A percentile compares a stretch with the other conserved stretches of the same genome.
These are phyloP conservation scores for Nematodospora anomalae DNA, from an alignment of 1,139 yeast genomes.

Conservation along the genomic window DNA sequence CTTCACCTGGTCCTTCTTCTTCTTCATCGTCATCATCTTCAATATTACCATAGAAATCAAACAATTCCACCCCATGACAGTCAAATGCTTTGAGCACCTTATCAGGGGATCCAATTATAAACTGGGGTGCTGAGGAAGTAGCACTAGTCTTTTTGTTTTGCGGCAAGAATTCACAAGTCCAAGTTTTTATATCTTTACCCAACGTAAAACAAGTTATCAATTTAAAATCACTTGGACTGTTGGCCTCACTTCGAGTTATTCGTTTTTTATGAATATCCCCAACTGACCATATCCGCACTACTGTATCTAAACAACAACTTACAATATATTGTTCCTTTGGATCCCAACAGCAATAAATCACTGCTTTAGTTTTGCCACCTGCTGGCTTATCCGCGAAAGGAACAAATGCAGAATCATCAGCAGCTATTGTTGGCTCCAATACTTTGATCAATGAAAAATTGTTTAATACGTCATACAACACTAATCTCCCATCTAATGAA, in stretches of 20 bases:
- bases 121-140: conserved; percentile 41
- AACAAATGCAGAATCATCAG: conserved; percentile 31
- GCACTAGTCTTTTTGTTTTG: conserved; percentile 18
- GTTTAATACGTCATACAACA: conserved; percentile 64
- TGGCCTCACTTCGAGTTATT: conserved; percentile 12
- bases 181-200: conserved; percentile 44
- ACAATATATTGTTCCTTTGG: conserved; percentile 66
- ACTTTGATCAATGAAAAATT: conserved; percentile 47
- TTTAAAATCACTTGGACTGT: conserved; percentile 16
- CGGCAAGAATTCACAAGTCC: conserved; percentile 79
- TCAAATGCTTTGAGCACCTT: conserved; percentile 66
- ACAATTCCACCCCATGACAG: conserved; percentile 41
- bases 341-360: conserved; percentile 73
- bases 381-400: conserved; percentile 26
- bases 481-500: conserved; percentile 64
- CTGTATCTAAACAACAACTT: conserved; percentile 67
- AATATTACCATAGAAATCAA: conserved; percentile 45
- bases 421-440: conserved; percentile 32
- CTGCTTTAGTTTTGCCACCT: conserved; percentile 44
- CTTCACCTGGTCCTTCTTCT: conserved; percentile 1
- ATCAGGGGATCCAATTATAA: conserved; percentile 79
- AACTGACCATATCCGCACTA: conserved; percentile 69
- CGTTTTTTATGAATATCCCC: conserved; percentile 26
- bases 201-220: conserved; percentile 39
- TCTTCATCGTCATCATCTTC: conserved; percentile 26